Percentiles rank a stretch among this genome's conserved stretches.
phyloP scores from a whole-genome alignment of 208 protist genomes.

The Borovskyia barvae region DNA sequence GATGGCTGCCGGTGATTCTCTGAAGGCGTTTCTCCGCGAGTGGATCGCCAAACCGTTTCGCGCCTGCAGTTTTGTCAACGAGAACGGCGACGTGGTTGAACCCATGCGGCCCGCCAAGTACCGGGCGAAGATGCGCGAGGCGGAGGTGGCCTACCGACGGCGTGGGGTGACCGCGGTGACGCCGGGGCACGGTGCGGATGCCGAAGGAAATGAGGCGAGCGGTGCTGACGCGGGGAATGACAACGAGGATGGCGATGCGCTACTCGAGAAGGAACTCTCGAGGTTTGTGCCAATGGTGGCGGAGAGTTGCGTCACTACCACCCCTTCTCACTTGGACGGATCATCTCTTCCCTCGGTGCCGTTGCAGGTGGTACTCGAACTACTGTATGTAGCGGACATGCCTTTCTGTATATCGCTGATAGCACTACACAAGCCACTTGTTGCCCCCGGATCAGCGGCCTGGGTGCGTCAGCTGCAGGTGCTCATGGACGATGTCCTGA shows the following conservation, averaged over 20 bases:
- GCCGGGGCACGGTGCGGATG: no score
- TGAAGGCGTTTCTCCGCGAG: slow-evolving; percentile 54
- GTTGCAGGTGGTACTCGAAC: slow-evolving; percentile 41
- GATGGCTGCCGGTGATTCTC: slow-evolving; percentile 16
- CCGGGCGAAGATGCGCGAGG: slow-evolving; percentile 1
- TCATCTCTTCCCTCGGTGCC: slow-evolving; percentile 11
- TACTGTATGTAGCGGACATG: slow-evolving; percentile 64
- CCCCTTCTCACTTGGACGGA: no score
- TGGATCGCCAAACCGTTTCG: slow-evolving; percentile 55
- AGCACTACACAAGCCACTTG: slow-evolving; percentile 37
- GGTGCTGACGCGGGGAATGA: not conserved
- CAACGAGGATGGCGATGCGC: slow-evolving; percentile 10
- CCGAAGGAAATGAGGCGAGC: no score
- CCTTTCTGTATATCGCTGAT: slow-evolving; percentile 59
- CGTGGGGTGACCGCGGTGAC: no score
- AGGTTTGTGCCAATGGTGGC: slow-evolving; percentile 24
- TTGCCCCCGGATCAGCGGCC: slow-evolving; percentile 33
- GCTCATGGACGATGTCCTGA: slow-evolving; percentile 52
- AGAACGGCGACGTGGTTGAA: slow-evolving; percentile 27
- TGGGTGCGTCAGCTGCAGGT: slow-evolving; percentile 59
- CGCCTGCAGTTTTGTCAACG: slow-evolving; percentile 51
- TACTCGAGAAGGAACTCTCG: not conserved
- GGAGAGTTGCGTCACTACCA: slow-evolving; percentile 21
- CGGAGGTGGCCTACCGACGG: no score
- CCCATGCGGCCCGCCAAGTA: slow-evolving; percentile 1